A percentile compares a stretch with the other conserved stretches of the same genome.
These are phyloP conservation scores for Penicillium soppii DNA, from an alignment of 495 filamentous ascomycete genomes.

Conservation along the genomic window DNA sequence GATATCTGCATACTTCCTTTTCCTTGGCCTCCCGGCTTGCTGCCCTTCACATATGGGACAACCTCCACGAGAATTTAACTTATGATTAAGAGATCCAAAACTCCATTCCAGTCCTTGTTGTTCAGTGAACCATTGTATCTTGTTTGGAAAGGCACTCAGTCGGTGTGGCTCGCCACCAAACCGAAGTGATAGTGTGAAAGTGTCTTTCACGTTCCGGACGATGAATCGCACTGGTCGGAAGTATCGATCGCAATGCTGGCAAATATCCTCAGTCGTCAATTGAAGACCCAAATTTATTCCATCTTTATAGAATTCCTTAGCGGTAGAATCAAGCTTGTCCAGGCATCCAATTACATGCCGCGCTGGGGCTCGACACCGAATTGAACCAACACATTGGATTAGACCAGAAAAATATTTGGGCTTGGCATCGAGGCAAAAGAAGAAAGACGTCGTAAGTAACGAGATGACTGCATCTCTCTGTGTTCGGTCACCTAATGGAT, in stretches of 20 bases:
- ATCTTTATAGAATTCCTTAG: constrained; percentile 4
- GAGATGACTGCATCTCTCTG: background rate
- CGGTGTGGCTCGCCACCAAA: background rate
- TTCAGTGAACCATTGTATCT: constrained; percentile 7
- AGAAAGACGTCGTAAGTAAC: constrained; percentile 3
- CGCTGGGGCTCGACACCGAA: constrained; percentile 3
- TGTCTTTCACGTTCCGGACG: constrained; percentile 5
- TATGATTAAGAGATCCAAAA: constrained; percentile 4
- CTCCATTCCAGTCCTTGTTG: constrained; percentile 4
- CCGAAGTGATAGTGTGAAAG: constrained; percentile 5
- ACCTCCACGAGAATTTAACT: background rate
- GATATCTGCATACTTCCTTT: background rate
- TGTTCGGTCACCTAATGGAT: background rate
- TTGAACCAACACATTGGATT: background rate
- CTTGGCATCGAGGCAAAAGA: constrained; percentile 4
- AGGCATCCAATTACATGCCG: background rate
- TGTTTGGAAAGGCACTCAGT: constrained; percentile 8
- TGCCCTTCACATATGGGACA: background rate
- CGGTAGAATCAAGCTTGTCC: background rate
- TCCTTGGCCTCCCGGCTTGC: background rate
- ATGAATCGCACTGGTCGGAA: constrained; percentile 5
- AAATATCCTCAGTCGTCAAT: constrained; percentile 3
- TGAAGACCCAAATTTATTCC: constrained; percentile 1
- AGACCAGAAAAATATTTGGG: constrained; percentile 2
- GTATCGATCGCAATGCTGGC: constrained; percentile 3